Percentiles rank a stretch among this genome's conserved stretches.
These are phyloP conservation scores for Solanum medicagineum DNA, from an alignment of 257 asterid species.

Conservation along the genomic window DNA sequence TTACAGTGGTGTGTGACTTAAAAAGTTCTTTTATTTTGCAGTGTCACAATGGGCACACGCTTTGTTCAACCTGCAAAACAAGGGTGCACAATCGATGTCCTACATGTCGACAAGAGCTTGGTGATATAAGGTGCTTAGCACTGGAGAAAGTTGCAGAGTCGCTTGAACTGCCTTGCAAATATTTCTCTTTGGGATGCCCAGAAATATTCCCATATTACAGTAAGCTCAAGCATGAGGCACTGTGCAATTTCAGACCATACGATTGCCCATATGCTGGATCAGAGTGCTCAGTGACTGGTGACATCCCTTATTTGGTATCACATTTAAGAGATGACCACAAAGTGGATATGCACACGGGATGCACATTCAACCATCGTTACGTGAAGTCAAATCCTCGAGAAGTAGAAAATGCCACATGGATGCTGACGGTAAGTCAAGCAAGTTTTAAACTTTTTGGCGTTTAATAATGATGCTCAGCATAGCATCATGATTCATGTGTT, in stretches of 20 bases:
- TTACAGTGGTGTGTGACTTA: not conserved
- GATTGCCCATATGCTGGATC: slow-evolving; percentile 81
- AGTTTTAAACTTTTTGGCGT: not conserved
- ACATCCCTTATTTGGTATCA: slow-evolving; percentile 61
- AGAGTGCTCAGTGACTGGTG: slow-evolving; percentile 57
- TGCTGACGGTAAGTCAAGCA: slow-evolving; percentile 54
- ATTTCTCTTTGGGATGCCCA: slow-evolving; percentile 57
- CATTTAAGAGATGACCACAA: slow-evolving; percentile 77
- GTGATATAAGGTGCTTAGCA: slow-evolving; percentile 86
- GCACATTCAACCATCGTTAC: slow-evolving; percentile 73
- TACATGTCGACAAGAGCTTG: slow-evolving; percentile 89
- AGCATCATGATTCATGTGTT: not conserved
- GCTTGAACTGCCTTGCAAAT: slow-evolving; percentile 75
- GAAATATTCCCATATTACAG: slow-evolving; percentile 79
- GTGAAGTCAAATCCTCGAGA: slow-evolving; percentile 80
- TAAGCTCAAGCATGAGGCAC: slow-evolving; percentile 63
- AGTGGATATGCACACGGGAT: slow-evolving; percentile 88
- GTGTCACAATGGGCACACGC: slow-evolving; percentile 93
- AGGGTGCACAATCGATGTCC: slow-evolving; percentile 85
- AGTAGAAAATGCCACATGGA: slow-evolving; percentile 86
- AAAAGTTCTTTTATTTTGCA: slow-evolving; percentile 13
- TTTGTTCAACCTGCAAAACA: slow-evolving; percentile 78
- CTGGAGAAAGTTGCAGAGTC: slow-evolving; percentile 84
- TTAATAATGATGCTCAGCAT: not conserved
- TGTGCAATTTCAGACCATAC: slow-evolving; percentile 63